Percentiles rank a stretch among this genome's conserved stretches.
These are phyloP conservation scores for Dinochytrium kinnereticum DNA, from an alignment of 371 early-diverging fungal genomes.

Conservation along the genomic window DNA sequence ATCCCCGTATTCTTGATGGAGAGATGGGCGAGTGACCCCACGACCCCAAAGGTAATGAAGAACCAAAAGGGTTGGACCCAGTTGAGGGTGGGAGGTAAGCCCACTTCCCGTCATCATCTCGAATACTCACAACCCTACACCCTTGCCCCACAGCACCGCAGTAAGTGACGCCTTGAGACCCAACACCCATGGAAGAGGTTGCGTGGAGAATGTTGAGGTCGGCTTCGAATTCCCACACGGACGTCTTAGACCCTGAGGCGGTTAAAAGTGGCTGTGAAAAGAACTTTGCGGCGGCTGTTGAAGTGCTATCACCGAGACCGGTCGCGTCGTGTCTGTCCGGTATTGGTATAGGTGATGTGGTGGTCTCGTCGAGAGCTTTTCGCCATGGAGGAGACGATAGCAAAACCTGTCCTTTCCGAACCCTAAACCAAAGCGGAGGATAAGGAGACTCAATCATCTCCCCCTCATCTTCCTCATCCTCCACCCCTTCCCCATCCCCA, in stretches of 20 bases:
- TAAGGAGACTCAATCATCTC: neutral
- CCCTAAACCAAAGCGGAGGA: conserved; percentile 39
- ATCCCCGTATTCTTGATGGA: no score
- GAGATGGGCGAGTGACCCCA: no score
- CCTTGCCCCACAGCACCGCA: conserved; percentile 50
- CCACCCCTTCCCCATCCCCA: neutral
- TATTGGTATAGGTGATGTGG: no score
- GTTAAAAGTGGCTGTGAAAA: neutral
- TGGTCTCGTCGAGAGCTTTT: neutral
- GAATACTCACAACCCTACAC: conserved; percentile 40
- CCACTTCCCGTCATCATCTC: conserved; percentile 30
- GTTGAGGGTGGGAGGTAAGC: conserved; percentile 15
- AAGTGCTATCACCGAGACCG: neutral
- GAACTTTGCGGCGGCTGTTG: neutral
- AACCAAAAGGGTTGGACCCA: no score
- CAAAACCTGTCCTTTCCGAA: conserved; percentile 54
- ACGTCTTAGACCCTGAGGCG: neutral
- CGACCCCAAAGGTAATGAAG: no score
- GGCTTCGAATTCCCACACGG: conserved; percentile 52
- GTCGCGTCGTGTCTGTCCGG: no score
- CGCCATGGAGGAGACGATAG: conserved; percentile 16
- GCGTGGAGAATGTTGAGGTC: conserved; percentile 45
- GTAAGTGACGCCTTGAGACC: conserved; percentile 47
- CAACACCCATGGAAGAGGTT: conserved; percentile 16
- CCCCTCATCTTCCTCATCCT: conserved; percentile 1